A percentile compares a stretch with the other conserved stretches of the same genome.
Evolutionary conservation across 352 stramenopile species (phyloP).

Genomic region (Albugo laibachii): DNA sequence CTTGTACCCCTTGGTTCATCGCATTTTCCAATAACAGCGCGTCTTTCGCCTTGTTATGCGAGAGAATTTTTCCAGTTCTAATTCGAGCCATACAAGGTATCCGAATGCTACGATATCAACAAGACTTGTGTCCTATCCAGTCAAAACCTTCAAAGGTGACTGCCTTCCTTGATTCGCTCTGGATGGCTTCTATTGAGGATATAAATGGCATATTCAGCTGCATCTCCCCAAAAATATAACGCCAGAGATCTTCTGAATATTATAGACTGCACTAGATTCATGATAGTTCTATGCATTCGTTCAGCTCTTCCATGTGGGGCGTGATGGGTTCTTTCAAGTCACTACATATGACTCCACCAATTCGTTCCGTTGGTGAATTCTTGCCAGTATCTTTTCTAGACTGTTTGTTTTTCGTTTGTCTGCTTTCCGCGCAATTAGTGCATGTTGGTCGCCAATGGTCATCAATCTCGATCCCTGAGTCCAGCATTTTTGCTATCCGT

Average conservation of each 20-base stretch:
- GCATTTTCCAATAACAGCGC: conserved; percentile 4
- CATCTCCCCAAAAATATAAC: conserved; percentile 3
- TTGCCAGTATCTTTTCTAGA: background rate
- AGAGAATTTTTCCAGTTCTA: background rate
- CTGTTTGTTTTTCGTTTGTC: conserved; percentile 1
- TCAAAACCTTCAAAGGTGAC: conserved; percentile 4
- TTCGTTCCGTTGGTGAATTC: background rate
- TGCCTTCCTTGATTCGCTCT: background rate
- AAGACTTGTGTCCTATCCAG: conserved; percentile 1
- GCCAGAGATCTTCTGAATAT: conserved; percentile 12
- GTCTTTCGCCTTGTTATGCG: background rate
- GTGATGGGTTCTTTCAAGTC: conserved; percentile 8
- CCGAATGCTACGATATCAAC: conserved; percentile 4
- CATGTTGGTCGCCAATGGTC: background rate
- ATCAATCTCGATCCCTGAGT: background rate
- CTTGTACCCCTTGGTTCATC: conserved; percentile 8
- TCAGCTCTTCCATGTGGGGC: conserved; percentile 14
- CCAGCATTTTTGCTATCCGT: background rate
- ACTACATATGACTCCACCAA: conserved; percentile 5
- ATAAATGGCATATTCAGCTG: background rate
- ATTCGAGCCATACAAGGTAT: conserved; percentile 2
- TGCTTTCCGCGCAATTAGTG: background rate
- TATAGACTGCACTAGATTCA: conserved; percentile 15
- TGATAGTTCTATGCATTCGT: conserved; percentile 12
- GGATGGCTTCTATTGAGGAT: background rate